Conservation (phyloP, 495 filamentous ascomycete genomes). For the Xylaria sp. region DNA sequence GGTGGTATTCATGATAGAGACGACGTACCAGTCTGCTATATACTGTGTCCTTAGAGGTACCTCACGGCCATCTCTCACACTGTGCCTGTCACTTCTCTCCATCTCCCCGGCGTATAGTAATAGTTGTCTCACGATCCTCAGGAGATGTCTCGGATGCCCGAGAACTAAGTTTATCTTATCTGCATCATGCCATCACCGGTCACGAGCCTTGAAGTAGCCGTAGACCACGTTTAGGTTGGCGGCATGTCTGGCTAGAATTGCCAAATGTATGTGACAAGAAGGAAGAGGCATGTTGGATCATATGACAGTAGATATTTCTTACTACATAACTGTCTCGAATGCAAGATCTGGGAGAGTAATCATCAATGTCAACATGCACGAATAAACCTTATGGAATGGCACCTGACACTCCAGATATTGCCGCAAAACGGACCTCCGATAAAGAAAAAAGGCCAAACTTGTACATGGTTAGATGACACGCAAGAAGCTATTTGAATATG, state of each 20-base stretch:
- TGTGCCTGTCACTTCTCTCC: background rate
- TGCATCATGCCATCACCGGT: background rate
- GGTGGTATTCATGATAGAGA: background rate
- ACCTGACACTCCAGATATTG: background rate
- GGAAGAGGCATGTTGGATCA: background rate
- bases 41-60: background rate
- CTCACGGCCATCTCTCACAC: background rate
- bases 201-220: background rate
- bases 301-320: background rate
- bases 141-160: background rate
- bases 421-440: background rate
- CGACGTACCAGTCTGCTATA: background rate
- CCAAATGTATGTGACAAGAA: background rate
- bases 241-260: background rate
- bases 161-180: background rate
- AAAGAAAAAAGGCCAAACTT: background rate
- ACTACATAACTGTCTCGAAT: background rate
- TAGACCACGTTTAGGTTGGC: background rate
- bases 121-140: background rate
- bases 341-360: background rate
- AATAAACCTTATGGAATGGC: background rate
- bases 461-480: background rate
- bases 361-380: background rate
- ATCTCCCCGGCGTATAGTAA: background rate
- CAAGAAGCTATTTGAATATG: background rate